A percentile compares a stretch with the other conserved stretches of the same genome.
Evolutionary conservation across 1,284 basidiomycete species (phyloP).

Genomic region (Fomes fomentarius): DNA sequence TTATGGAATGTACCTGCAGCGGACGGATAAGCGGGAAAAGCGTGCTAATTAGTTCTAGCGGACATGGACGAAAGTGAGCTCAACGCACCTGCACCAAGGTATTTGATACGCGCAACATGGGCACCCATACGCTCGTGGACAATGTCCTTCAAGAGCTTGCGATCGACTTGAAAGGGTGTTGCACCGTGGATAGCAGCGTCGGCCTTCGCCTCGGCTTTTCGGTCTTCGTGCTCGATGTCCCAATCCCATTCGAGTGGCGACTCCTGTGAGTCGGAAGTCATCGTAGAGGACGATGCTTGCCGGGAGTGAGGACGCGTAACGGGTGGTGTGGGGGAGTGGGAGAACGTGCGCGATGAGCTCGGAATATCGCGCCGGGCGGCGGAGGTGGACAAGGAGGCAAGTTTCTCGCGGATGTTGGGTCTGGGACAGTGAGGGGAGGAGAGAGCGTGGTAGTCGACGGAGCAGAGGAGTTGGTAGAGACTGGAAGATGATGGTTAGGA

Average conservation of each 20-base stretch:
- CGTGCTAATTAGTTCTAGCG: conserved; percentile 8
- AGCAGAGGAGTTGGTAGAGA: conserved; percentile 23
- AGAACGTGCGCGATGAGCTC: conserved; percentile 2
- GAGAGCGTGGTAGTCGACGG: conserved; percentile 7
- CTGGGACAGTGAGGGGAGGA: background rate
- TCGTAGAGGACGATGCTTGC: conserved; percentile 6
- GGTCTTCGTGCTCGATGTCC: conserved; percentile 66
- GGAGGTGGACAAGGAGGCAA: conserved; percentile 4
- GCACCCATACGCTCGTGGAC: conserved; percentile 68
- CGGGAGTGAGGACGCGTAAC: conserved; percentile 5
- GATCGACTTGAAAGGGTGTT: conserved; percentile 71
- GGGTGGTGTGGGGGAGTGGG: conserved; percentile 9
- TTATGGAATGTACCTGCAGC: conserved; percentile 76
- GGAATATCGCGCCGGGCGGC: conserved; percentile 3
- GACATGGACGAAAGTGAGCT: conserved; percentile 1
- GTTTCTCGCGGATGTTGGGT: background rate
- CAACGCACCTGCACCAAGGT: conserved; percentile 71
- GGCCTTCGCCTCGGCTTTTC: conserved; percentile 59
- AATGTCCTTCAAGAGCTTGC: conserved; percentile 71
- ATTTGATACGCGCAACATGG: conserved; percentile 69
- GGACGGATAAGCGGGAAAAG: background rate
- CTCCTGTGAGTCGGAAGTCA: conserved; percentile 6
- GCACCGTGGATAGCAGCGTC: conserved; percentile 61
- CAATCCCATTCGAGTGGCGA: conserved; percentile 61
- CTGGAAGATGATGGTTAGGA: conserved; percentile 19